phyloP scores from a whole-genome alignment of 73 alveolate genomes.

The Vitrella brassicaformis region DNA sequence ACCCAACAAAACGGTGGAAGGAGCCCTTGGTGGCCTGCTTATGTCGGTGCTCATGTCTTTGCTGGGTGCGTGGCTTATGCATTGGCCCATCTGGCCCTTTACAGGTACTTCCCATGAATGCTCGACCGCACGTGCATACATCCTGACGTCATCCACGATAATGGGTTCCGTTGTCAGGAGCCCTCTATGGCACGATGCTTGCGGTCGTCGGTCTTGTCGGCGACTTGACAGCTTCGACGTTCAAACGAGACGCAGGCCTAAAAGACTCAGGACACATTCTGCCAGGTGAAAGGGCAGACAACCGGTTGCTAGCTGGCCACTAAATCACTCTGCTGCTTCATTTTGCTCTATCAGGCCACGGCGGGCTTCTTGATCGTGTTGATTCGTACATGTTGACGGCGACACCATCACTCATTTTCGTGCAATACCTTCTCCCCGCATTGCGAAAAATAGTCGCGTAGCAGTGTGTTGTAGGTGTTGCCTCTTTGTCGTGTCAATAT shows the following conservation, averaged over 20 bases:
- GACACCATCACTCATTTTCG: no score
- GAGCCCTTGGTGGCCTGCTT: background rate
- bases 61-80: background rate
- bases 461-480: no score
- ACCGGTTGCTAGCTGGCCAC: background rate
- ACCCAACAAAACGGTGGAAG: background rate
- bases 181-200: background rate
- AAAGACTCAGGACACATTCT: background rate
- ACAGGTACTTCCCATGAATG: background rate
- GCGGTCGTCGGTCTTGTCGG: background rate
- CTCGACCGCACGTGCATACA: background rate
- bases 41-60: background rate
- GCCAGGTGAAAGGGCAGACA: background rate
- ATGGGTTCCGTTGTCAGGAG: background rate
- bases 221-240: background rate
- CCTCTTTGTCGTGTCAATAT: no score
- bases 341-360: background rate
- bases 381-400: background rate
- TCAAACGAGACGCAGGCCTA: background rate
- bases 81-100: background rate
- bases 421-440: no score
- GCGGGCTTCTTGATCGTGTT: background rate
- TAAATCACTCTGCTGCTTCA: background rate
- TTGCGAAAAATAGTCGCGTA: no score
- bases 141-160: background rate